Evolutionary conservation across 208 protist genomes (phyloP), one percentile per base, ranked within the genome.

Genomic region (Vickermania spadyakhi): DNA sequence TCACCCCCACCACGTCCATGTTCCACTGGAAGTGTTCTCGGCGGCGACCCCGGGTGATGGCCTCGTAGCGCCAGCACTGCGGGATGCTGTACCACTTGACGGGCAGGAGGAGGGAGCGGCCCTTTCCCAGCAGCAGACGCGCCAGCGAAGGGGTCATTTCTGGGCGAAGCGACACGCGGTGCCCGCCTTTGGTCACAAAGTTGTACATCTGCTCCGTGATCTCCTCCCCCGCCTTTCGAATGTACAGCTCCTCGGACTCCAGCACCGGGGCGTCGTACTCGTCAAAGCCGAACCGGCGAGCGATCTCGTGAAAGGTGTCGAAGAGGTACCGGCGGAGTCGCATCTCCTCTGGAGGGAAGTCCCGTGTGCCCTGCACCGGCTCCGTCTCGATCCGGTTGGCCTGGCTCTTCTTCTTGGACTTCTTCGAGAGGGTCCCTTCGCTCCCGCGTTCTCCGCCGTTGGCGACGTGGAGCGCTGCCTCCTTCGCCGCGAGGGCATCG

Each of bases 21-120:
- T 98, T 98, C 92, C 94, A 98, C 75, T 98, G 96, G 72, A 96
- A 98, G 77, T 98, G 96, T 72, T 98, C 96, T 28, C 96, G 81
- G 29, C 92, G 84, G 28, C 96, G 89, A 25, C 94, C 96, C 42
- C 93, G 88, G 42, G 94, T 97, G 64, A 96, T 95, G 55, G 90
- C 74, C 80, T 98, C 96, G 66, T 96, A 97, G 55, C 96, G 90
- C 96, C 94, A 98, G 77, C 96, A 97, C 73, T 98, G 96, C 61
- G 94, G 91, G 55, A 98, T 93, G 42, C 81, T 85, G 79, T 95
- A 97, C 96, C 96, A 98, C 73, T 98, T 97, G 51, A 93, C 81
- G 7, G 96, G 94, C 22, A 97, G 68, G 13, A 96, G 64, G 11
- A 97, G 75, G 1, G 89, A 74, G 42, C 88, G 90, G 28, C 93